Evolutionary conservation across 2,329 filamentous ascomycete genomes (phyloP), one percentile per base, ranked within the genome.

Genomic region (Chaetomium globosum): DNA sequence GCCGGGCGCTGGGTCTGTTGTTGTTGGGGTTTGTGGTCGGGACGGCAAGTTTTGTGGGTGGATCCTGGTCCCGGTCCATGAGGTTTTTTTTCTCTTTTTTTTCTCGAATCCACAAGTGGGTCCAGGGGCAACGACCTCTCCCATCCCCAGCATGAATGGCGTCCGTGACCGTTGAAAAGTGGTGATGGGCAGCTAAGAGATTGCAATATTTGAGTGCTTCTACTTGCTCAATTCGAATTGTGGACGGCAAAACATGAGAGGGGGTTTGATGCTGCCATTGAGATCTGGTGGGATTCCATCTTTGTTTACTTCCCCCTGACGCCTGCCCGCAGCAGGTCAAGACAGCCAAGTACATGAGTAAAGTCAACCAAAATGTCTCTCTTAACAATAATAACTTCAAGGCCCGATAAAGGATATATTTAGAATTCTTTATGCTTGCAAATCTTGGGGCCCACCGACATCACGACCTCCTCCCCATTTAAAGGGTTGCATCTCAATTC

Each of bases 1-100:
- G 81, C 82, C 81, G 79, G 82, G 82, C 81, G 57, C 57, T 60
- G 43, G 39, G 36, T 46, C 58, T 33, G 30, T 52, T 65, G 57
- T 61, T 65, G 57, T 48, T 48, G 46, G 46, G 46, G n/a, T 48
- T 9, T 1, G n/a, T 48, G n/a, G 46, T 48, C 46, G n/a, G 46
- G 46, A 8, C 12, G 8, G n/a, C 2, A 10, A n/a, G 6, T 51
- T 51, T 12, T 59, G 43, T 23, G 30, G 16, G 19, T 6, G 16
- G 21, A 31, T 46, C 33, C n/a, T 12, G 16, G 26, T 31, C 33
- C 10, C 12, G 7, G 16, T 58, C 21, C 3, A 4, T 21, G 43
- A 51, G 19, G 9, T n/a, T 48, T 58, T 43, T 43, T 39, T 16
- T 39, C 31, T 16, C 8, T n/a, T n/a, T n/a, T 58, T 46, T 51